Evolutionary conservation across 192 early-diverging fungal species (phyloP).

Genomic region (Chytriomyces sp.): DNA sequence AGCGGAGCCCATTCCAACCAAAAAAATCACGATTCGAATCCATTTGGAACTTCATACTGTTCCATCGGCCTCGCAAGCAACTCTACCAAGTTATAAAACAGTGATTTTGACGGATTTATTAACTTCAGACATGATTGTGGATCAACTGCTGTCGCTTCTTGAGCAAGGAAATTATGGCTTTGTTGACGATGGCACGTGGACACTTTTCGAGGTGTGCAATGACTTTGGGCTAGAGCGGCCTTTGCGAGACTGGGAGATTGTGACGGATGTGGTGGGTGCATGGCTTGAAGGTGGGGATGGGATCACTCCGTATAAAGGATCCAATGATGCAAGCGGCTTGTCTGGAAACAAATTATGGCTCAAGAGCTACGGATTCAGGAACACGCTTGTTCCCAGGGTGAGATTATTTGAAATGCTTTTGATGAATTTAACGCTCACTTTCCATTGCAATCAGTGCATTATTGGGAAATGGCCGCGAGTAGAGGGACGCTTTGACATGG

Average conservation of each 20-base stretch:
- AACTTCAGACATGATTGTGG: constrained; percentile 72
- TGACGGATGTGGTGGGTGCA: constrained; percentile 77
- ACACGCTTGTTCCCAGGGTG: constrained; percentile 67
- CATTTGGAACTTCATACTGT: constrained; percentile 76
- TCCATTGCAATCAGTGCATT: constrained; percentile 45
- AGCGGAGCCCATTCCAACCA: not conserved
- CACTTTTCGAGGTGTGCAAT: constrained; percentile 89
- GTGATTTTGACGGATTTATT: constrained; percentile 75
- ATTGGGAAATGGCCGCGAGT: constrained; percentile 53
- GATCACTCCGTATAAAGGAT: constrained; percentile 52
- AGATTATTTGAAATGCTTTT: not conserved
- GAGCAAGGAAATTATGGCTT: constrained; percentile 57
- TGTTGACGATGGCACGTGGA: constrained; percentile 60
- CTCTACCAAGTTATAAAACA: constrained; percentile 63
- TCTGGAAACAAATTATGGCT: constrained; percentile 75
- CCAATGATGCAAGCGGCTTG: constrained; percentile 40
- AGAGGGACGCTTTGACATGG: constrained; percentile 75
- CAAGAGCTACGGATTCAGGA: constrained; percentile 73
- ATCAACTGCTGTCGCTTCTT: constrained; percentile 60
- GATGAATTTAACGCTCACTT: constrained; percentile 8
- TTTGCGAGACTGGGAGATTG: constrained; percentile 85
- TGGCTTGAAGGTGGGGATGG: constrained; percentile 48
- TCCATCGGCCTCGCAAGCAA: not conserved
- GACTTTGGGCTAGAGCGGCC: constrained; percentile 89
- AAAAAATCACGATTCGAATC: constrained; percentile 78